Percentiles rank a stretch among this genome's conserved stretches.
Conservation (phyloP, 768 basidiomycete genomes). For the Phaeotremella skinneri region DNA sequence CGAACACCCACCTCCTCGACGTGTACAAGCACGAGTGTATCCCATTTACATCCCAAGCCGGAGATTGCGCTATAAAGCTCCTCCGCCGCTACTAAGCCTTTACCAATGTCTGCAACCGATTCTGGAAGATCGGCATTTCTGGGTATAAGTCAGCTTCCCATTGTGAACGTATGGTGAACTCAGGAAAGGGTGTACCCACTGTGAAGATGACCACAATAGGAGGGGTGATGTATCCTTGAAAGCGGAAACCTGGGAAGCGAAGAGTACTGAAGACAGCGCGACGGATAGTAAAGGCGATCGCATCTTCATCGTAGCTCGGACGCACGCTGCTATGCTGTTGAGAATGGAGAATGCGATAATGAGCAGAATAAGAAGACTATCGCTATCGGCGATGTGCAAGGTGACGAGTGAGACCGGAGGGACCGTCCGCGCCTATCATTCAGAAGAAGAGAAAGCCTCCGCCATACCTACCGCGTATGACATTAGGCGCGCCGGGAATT, state of each 20-base stretch:
- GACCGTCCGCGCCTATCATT: too few species aligned
- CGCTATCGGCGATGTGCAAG: too few species aligned
- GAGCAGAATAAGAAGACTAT: too few species aligned
- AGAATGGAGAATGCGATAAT: too few species aligned
- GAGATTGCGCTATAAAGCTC: constrained; percentile 36
- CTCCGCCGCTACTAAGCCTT: constrained; percentile 35
- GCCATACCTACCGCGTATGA: too few species aligned
- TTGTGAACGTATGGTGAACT: not conserved
- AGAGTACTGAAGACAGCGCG: constrained; percentile 12
- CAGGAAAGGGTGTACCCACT: constrained; percentile 24
- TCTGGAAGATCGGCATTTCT: constrained; percentile 29
- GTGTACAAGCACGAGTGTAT: constrained; percentile 32
- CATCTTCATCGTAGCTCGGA: constrained; percentile 3
- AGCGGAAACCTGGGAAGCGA: constrained; percentile 18
- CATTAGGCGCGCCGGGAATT: not conserved
- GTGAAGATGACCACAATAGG: constrained; percentile 36
- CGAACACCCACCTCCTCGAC: constrained; percentile 38
- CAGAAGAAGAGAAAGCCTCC: too few species aligned
- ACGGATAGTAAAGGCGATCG: constrained; percentile 10
- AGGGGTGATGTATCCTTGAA: constrained; percentile 44
- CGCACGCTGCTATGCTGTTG: constrained; percentile 2
- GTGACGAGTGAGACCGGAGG: too few species aligned
- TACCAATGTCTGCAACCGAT: constrained; percentile 24
- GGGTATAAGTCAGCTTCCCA: constrained; percentile 7
- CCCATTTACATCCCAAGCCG: constrained; percentile 42